Evolutionary conservation across 495 filamentous ascomycete species (phyloP).

Genomic region (Podospora comata): DNA sequence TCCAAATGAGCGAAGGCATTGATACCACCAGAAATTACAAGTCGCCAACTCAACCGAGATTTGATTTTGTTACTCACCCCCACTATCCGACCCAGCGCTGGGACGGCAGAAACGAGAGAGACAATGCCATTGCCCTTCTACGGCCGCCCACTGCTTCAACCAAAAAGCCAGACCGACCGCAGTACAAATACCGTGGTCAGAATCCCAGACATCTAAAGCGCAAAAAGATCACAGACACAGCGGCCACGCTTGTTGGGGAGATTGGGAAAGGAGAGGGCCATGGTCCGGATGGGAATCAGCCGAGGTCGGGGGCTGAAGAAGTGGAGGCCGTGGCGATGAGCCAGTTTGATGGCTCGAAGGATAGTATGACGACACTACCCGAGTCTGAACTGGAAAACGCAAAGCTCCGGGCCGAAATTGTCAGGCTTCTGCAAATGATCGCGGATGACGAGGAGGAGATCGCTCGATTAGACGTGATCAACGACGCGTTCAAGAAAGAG

Average conservation of each 20-base stretch:
- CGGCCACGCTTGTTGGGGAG: background rate
- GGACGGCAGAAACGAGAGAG: background rate
- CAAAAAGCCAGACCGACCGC: background rate
- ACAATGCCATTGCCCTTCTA: background rate
- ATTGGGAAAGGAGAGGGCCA: background rate
- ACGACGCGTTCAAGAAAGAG: background rate
- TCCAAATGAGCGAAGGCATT: background rate
- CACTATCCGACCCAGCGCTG: background rate
- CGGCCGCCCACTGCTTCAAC: background rate
- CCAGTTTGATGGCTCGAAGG: background rate
- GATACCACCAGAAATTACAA: background rate
- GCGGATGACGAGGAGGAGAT: background rate
- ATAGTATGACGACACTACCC: too few relatives aligned
- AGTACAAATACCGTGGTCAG: too few relatives aligned
- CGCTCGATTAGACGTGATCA: background rate
- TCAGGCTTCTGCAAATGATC: background rate
- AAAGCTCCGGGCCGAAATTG: background rate
- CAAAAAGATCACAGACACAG: too few relatives aligned
- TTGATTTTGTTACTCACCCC: background rate
- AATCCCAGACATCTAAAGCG: background rate
- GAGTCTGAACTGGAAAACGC: background rate
- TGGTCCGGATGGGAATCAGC: background rate
- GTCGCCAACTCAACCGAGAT: background rate
- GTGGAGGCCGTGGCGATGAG: background rate
- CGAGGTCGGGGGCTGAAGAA: background rate